A percentile compares a stretch with the other conserved stretches of the same genome.
Evolutionary conservation across 1,284 basidiomycete genomes (phyloP).

Genomic region (Cystobasidium slooffiae): DNA sequence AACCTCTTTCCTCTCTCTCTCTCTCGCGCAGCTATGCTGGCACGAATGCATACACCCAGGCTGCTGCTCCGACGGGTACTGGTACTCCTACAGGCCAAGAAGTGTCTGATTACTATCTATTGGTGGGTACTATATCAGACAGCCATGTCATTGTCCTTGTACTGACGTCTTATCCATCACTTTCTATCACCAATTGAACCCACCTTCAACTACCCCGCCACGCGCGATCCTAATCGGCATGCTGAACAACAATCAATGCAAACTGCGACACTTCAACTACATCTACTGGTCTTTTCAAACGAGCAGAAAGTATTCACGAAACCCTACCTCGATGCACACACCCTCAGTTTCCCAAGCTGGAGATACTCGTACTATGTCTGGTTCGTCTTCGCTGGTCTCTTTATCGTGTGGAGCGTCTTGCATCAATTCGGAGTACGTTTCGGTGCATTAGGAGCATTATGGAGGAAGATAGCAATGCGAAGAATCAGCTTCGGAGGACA

Average conservation of each 20-base stretch:
- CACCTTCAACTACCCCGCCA: not conserved
- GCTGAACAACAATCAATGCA: not conserved
- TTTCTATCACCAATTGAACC: too few relatives aligned
- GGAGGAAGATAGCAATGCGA: slow-evolving; percentile 45
- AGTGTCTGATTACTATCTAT: slow-evolving; percentile 35
- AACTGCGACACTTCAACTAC: not conserved
- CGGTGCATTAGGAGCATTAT: slow-evolving; percentile 48
- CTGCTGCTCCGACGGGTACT: slow-evolving; percentile 14
- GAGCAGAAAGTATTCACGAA: slow-evolving; percentile 46
- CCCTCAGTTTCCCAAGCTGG: slow-evolving; percentile 57
- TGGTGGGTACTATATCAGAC: slow-evolving; percentile 12
- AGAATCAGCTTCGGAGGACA: slow-evolving; percentile 34
- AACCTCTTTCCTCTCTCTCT: not conserved
- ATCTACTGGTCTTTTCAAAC: not conserved
- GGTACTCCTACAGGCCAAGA: slow-evolving; percentile 21
- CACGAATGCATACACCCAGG: slow-evolving; percentile 20
- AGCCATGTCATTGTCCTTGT: not conserved
- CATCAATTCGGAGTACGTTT: slow-evolving; percentile 51
- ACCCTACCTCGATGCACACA: slow-evolving; percentile 57
- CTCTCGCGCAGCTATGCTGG: slow-evolving; percentile 18
- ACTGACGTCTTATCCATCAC: too few relatives aligned
- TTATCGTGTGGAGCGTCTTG: slow-evolving; percentile 54
- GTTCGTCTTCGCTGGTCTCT: slow-evolving; percentile 55
- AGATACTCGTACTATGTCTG: slow-evolving; percentile 59
- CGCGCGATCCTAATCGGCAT: not conserved